A percentile compares a stretch with the other conserved stretches of the same genome.
Conservation (phyloP, 352 stramenopile species). For the Pythium rishiriense region DNA sequence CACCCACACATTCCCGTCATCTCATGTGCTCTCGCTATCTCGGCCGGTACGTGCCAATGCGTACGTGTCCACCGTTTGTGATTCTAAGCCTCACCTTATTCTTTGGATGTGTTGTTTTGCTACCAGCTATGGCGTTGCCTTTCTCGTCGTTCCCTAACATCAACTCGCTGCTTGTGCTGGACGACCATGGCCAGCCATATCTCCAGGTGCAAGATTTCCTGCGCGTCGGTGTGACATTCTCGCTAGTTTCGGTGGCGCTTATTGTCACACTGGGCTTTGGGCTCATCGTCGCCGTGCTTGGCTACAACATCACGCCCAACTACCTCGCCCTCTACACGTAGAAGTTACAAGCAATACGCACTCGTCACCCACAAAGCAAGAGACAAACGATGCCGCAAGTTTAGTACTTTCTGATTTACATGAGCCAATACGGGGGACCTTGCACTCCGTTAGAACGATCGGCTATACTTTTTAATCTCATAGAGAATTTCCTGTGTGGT, state of each 20-base stretch:
- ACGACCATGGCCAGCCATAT: conserved; percentile 88
- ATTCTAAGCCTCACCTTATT: not conserved
- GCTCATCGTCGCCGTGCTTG: conserved; percentile 82
- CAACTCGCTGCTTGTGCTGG: conserved; percentile 89
- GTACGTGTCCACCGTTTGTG: not conserved
- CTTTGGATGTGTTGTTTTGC: not conserved
- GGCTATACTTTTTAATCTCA: conserved; percentile 98
- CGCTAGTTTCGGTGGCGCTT: conserved; percentile 76
- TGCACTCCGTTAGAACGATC: conserved; percentile 78
- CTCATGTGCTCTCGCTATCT: conserved; percentile 84
- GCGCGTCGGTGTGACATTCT: conserved; percentile 84
- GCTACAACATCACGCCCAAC: conserved; percentile 67
- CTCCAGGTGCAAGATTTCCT: conserved; percentile 88
- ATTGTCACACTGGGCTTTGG: conserved; percentile 86
- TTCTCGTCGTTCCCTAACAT: conserved; percentile 94
- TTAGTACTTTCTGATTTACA: conserved; percentile 10
- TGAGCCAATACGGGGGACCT: not conserved
- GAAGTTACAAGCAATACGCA: not conserved
- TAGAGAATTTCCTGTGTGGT: conserved; percentile 95
- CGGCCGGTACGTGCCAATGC: conserved; percentile 54
- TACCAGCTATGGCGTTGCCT: conserved; percentile 83
- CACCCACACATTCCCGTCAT: conserved; percentile 87
- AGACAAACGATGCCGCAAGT: not conserved
- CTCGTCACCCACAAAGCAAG: not conserved
- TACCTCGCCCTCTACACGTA: conserved; percentile 25